A percentile compares a stretch with the other conserved stretches of the same genome.
Evolutionary conservation across 192 early-diverging fungal species (phyloP).

Genomic region (Coemansia sp.): DNA sequence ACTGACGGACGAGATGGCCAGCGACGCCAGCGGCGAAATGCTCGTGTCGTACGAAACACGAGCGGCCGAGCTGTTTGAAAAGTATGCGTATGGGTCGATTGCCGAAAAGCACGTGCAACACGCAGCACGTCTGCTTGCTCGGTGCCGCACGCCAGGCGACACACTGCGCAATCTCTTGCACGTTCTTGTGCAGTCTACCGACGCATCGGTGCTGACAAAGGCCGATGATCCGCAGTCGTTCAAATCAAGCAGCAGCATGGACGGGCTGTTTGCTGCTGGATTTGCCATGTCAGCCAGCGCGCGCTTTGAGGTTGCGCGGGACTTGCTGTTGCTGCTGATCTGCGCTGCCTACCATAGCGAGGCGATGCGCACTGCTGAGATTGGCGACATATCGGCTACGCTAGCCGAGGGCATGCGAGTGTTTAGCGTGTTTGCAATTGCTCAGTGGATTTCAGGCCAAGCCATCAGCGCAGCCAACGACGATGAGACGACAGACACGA

Average conservation of each 20-base stretch:
- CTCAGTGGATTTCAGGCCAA: slow-evolving; percentile 46
- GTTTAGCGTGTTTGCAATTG: slow-evolving; percentile 22
- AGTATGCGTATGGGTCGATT: slow-evolving; percentile 21
- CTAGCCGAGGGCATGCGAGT: slow-evolving; percentile 20
- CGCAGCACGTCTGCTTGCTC: slow-evolving; percentile 20
- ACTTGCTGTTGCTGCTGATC: slow-evolving; percentile 33
- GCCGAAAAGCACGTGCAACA: slow-evolving; percentile 15
- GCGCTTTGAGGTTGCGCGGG: slow-evolving; percentile 34
- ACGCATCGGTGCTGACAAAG: slow-evolving; percentile 1
- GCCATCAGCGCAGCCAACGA: slow-evolving; percentile 18
- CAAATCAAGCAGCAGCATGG: slow-evolving; percentile 47
- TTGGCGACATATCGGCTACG: slow-evolving; percentile 16
- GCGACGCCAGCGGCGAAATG: slow-evolving; percentile 40
- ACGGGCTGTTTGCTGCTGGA: slow-evolving; percentile 31
- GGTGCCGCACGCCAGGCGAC: slow-evolving; percentile 22
- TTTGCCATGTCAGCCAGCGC: slow-evolving; percentile 30
- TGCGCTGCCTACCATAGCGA: slow-evolving; percentile 26
- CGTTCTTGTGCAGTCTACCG: slow-evolving; percentile 23
- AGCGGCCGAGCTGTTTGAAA: slow-evolving; percentile 45
- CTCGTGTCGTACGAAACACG: slow-evolving; percentile 42
- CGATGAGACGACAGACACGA: slow-evolving; percentile 10
- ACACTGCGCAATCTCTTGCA: slow-evolving; percentile 26
- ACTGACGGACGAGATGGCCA: slow-evolving; percentile 30
- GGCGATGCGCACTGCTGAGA: background rate
- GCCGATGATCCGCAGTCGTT: slow-evolving; percentile 18